Evolutionary conservation across 73 alveolate species (phyloP).

Genomic region (Paramecium biaurelia): DNA sequence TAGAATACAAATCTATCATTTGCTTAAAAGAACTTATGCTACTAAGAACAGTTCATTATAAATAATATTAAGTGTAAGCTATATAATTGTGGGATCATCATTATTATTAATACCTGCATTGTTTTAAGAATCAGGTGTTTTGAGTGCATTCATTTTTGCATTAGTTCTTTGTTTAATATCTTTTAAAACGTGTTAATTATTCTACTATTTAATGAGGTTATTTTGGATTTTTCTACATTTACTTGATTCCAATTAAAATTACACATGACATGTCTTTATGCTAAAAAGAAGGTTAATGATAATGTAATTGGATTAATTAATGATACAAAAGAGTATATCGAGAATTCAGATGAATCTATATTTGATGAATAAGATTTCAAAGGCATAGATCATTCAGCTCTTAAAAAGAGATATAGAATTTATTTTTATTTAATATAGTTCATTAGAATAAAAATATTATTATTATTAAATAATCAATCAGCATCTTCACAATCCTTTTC

Average conservation of each 20-base stretch:
- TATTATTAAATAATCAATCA: constrained; percentile 16
- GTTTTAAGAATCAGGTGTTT: not conserved
- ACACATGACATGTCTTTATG: constrained; percentile 21
- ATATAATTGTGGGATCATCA: constrained; percentile 31
- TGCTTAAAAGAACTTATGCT: constrained; percentile 6
- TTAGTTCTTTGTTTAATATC: not conserved
- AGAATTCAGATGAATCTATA: constrained; percentile 15
- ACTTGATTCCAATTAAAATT: constrained; percentile 20
- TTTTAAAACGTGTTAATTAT: not conserved
- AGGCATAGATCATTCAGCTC: not conserved
- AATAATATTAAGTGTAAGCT: not conserved
- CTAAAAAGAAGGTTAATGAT: not conserved
- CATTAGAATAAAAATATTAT: not conserved
- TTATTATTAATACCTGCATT: not conserved
- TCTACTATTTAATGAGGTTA: too few species aligned
- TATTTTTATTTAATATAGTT: not conserved
- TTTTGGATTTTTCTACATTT: constrained; percentile 24
- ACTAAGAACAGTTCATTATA: not conserved
- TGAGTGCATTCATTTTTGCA: not conserved
- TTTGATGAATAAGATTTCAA: not conserved
- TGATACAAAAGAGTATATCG: not conserved
- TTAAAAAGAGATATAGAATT: not conserved
- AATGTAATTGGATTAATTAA: not conserved
- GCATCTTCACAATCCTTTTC: constrained; percentile 52
- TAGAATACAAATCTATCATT: not conserved